Percentiles rank a stretch among this genome's conserved stretches.
Evolutionary conservation across 345 rosid species (phyloP).

Genomic region (Eucalyptus tenuipes): DNA sequence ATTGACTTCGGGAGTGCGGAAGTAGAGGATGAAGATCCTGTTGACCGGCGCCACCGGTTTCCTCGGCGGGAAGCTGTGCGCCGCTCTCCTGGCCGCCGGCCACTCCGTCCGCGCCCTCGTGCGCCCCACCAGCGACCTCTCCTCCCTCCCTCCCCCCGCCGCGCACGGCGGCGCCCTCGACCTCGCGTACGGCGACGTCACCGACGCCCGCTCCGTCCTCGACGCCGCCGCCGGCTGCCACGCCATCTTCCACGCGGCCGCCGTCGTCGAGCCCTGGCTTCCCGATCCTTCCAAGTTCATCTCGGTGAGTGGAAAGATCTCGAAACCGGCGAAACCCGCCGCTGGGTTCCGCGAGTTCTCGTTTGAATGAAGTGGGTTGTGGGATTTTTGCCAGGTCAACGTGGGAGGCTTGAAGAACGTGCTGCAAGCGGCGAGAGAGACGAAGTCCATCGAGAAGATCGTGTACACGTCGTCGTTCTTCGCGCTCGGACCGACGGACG

Average conservation of each 20-base stretch:
- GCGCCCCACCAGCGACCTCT: conserved; percentile 73
- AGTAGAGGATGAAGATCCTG: conserved; percentile 31
- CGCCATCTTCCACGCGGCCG: conserved; percentile 76
- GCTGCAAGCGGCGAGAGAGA: conserved; percentile 46
- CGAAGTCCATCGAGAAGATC: conserved; percentile 44
- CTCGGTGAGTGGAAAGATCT: conserved; percentile 18
- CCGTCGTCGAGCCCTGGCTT: conserved; percentile 89
- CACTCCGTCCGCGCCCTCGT: conserved; percentile 69
- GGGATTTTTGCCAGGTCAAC: conserved; percentile 37
- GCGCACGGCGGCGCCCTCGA: conserved; percentile 8
- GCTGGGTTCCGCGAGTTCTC: neutral
- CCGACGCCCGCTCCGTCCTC: conserved; percentile 44
- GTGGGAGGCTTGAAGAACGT: conserved; percentile 76
- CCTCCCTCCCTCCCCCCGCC: conserved; percentile 29
- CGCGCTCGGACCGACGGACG: conserved; percentile 81
- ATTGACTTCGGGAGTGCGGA: neutral
- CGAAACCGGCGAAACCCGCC: neutral
- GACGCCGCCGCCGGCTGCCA: conserved; percentile 64
- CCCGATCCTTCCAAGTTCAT: conserved; percentile 72
- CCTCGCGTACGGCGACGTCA: conserved; percentile 74
- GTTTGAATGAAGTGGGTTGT: neutral
- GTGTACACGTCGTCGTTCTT: conserved; percentile 86
- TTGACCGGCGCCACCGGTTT: conserved; percentile 84
- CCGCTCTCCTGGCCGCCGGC: conserved; percentile 46
- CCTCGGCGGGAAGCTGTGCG: conserved; percentile 74